These are phyloP conservation scores for Ophiostoma quercus DNA, from an alignment of 2,329 filamentous ascomycete species.

Conservation along the genomic window DNA sequence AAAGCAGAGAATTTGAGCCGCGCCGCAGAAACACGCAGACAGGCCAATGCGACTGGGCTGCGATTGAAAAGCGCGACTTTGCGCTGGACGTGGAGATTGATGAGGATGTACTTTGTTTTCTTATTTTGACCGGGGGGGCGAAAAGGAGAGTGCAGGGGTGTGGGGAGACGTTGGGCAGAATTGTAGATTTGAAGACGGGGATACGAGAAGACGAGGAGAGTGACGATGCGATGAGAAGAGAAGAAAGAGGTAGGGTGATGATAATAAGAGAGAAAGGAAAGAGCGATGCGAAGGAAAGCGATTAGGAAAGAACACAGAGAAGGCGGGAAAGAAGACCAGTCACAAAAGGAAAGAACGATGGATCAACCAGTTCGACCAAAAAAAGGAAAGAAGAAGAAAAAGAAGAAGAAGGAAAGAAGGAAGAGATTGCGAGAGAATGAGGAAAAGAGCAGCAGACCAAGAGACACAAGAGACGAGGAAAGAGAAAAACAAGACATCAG, in stretches of 20 bases:
- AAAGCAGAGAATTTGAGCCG: not conserved
- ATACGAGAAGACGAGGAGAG: not conserved
- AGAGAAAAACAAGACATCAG: not conserved
- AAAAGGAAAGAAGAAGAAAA: not conserved
- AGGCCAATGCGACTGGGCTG: not conserved
- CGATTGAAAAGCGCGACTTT: slow-evolving; percentile 10
- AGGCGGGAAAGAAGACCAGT: not conserved
- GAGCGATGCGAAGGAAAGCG: not conserved
- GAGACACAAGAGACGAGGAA: not conserved
- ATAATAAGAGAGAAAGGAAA: not conserved
- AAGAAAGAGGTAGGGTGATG: not conserved
- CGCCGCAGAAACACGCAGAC: not conserved
- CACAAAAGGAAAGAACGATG: slow-evolving; percentile 1
- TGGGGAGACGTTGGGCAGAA: not conserved
- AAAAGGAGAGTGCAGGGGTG: slow-evolving; percentile 13
- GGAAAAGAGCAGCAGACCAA: slow-evolving; percentile 3
- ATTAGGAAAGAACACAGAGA: not conserved
- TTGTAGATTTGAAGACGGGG: not conserved
- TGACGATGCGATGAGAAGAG: not conserved
- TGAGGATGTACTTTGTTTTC: slow-evolving; percentile 3
- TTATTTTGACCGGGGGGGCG: slow-evolving; percentile 5
- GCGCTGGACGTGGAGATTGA: slow-evolving; percentile 9
- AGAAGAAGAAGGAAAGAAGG: slow-evolving; percentile 7
- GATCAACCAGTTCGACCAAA: not conserved
- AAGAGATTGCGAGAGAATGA: slow-evolving; percentile 1